phyloP scores from a whole-genome alignment of 768 basidiomycete species.

The Cystobasidiopsis lactophilus region DNA sequence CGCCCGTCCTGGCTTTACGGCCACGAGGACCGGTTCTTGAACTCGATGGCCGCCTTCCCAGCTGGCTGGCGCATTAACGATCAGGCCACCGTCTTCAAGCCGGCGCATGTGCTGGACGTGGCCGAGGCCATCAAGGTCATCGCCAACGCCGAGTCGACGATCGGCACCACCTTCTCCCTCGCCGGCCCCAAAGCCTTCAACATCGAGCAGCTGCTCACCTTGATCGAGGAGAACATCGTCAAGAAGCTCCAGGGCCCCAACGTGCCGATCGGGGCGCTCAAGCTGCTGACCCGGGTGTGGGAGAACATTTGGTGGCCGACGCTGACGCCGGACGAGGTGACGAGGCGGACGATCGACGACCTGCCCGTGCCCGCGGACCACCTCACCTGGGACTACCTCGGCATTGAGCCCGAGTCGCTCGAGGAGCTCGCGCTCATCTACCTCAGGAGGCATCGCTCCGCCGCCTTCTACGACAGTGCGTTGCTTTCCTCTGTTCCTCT shows the following conservation, averaged over 20 bases:
- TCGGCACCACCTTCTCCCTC: conserved; percentile 43
- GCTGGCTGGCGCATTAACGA: conserved; percentile 87
- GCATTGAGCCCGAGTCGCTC: conserved; percentile 49
- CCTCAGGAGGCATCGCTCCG: conserved; percentile 65
- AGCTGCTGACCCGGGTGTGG: conserved; percentile 38
- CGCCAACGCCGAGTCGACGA: conserved; percentile 35
- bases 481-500: neutral
- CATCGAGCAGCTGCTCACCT: conserved; percentile 34
- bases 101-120: conserved; percentile 84
- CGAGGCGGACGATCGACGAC: conserved; percentile 69
- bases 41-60: conserved; percentile 78
- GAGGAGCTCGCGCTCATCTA: conserved; percentile 67
- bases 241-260: conserved; percentile 46
- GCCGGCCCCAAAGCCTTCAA: conserved; percentile 76
- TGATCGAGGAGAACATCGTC: conserved; percentile 61
- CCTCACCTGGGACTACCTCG: conserved; percentile 36
- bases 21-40: conserved; percentile 83
- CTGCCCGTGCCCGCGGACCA: conserved; percentile 31
- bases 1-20: conserved; percentile 71
- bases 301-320: conserved; percentile 71
- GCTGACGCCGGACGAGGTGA: conserved; percentile 72
- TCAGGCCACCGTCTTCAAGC: conserved; percentile 63
- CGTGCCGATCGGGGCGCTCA: conserved; percentile 53
- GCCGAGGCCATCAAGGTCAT: conserved; percentile 73
- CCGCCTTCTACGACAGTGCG: conserved; percentile 26